Base-by-base conservation (phyloP, 2,329 filamentous ascomycete genomes). In the Paraphaeosphaeria sporulosa region DNA sequence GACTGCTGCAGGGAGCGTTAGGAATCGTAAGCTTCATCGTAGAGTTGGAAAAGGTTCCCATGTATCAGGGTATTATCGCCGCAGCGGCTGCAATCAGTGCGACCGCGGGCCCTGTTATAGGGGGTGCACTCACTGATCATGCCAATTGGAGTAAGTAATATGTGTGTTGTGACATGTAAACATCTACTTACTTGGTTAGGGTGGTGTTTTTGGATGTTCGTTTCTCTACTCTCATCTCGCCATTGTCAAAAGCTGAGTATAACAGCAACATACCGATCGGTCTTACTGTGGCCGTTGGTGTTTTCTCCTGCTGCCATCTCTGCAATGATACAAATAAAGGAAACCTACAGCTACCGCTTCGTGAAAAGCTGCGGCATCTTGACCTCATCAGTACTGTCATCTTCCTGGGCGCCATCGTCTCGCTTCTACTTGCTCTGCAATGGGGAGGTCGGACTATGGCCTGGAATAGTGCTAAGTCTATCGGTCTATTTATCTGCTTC, bases 401-500 rank as follows among this genome's bases (percentile, higher is more conserved):
- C 34, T 65, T 83, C 23, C 71, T 82, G 56, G 75, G 69, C 2
- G 71, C 73, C 15, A 64, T 78, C 36, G 54, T 79, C 40, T 81
- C 75, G 63, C 75, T 81, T 32, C 63, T 84, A 6, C 71, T 84
- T 2, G 80, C 79, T 1, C 71, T 85, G 12, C 80, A 84, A 64
- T 82, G 76, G 73, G 82, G 80, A 2, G 74, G 74, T n/a, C 56
- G 61, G 3, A 66, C 64, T 21, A 63, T 71, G 23, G 17, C 68
- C 1, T 88, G 85, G 85, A 64, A 73, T 48, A 76, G 73, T 5
- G 78, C 73, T 0, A 68, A 72, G 0, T 76, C 78, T 19, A 85
- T 87, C 44, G 76, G 74, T 0, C 69, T 83, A 2, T 85, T 83
- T 69, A 74, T 82, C 10, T 62, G 83, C 3, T 81, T 80, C 19